These are phyloP conservation scores for Thielaviopsis ethacetica DNA, from an alignment of 2,329 filamentous ascomycete genomes.

Conservation along the genomic window DNA sequence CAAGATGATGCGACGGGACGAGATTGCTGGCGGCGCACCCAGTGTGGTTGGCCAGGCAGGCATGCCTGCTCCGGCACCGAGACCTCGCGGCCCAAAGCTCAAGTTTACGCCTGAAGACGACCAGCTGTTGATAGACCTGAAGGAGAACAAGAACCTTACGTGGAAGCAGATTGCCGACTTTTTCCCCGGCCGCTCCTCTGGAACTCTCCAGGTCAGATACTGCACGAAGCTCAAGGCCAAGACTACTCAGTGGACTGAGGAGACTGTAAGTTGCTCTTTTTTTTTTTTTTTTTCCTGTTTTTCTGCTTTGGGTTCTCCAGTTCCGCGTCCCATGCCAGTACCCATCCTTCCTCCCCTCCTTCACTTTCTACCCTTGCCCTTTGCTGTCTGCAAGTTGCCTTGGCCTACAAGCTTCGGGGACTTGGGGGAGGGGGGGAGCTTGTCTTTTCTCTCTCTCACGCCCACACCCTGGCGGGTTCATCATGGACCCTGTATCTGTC, in stretches of 20 bases:
- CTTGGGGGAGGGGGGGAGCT: no score
- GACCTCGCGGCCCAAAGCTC: slow-evolving; percentile 73
- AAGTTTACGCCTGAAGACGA: slow-evolving; percentile 93
- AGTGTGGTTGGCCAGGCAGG: slow-evolving; percentile 74
- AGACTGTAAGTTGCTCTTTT: slow-evolving; percentile 52
- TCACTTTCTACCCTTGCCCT: background rate
- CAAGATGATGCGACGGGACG: slow-evolving; percentile 48
- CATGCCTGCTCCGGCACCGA: slow-evolving; percentile 69
- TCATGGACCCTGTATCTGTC: no score
- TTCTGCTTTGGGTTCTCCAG: background rate
- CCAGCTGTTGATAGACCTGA: slow-evolving; percentile 70
- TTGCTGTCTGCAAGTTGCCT: no score
- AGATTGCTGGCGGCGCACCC: slow-evolving; percentile 43
- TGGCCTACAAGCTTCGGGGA: no score
- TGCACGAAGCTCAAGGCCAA: slow-evolving; percentile 92
- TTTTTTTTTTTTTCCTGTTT: background rate
- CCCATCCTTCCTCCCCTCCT: background rate
- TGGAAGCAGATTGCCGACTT: slow-evolving; percentile 98
- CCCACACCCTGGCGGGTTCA: no score
- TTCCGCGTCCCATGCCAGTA: no score
- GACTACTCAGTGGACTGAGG: slow-evolving; percentile 82
- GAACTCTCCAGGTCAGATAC: slow-evolving; percentile 83
- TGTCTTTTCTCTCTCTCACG: no score
- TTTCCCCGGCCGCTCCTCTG: slow-evolving; percentile 79
- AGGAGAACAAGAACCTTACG: slow-evolving; percentile 85